These are phyloP conservation scores for Saccharomycopsis selenospora DNA, from an alignment of 805 yeast species.

Conservation along the genomic window DNA sequence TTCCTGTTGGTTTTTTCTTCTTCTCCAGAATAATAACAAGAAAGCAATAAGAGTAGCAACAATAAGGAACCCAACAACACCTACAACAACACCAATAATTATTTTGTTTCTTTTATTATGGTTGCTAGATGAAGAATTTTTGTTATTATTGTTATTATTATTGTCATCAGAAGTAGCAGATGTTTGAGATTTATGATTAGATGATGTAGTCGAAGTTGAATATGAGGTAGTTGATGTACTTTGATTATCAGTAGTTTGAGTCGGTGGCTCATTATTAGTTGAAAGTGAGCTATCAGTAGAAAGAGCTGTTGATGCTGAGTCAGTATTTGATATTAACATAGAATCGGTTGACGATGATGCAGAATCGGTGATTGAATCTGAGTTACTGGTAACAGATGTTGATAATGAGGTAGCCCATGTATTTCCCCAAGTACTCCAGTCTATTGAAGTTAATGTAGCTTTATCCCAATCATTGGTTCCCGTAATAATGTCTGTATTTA, in stretches of 20 bases:
- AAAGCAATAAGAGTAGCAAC: constrained; percentile 4
- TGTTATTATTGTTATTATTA: too few relatives aligned
- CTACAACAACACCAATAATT: constrained; percentile 19
- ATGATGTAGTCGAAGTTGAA: neutral
- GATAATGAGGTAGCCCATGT: constrained; percentile 7
- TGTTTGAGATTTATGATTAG: too few relatives aligned
- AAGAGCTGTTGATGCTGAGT: too few relatives aligned
- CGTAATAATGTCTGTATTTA: constrained; percentile 19
- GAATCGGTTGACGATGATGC: too few relatives aligned
- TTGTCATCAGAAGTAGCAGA: too few relatives aligned
- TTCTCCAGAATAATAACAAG: constrained; percentile 12
- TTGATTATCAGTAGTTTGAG: too few relatives aligned
- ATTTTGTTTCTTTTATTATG: constrained; percentile 8
- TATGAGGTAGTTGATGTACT: too few relatives aligned
- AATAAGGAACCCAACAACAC: constrained; percentile 17
- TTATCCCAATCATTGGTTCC: constrained; percentile 19
- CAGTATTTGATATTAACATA: too few relatives aligned
- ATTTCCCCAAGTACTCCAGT: constrained; percentile 20
- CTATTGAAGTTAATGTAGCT: constrained; percentile 19
- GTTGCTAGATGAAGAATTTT: neutral
- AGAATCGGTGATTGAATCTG: too few relatives aligned
- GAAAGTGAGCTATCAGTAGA: too few relatives aligned
- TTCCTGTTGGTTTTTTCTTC: constrained; percentile 1
- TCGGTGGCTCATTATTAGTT: too few relatives aligned
- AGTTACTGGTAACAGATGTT: constrained; percentile 1